These are phyloP conservation scores for Cryptococcus depauperatus DNA, from an alignment of 1,284 basidiomycete genomes.

Conservation along the genomic window DNA sequence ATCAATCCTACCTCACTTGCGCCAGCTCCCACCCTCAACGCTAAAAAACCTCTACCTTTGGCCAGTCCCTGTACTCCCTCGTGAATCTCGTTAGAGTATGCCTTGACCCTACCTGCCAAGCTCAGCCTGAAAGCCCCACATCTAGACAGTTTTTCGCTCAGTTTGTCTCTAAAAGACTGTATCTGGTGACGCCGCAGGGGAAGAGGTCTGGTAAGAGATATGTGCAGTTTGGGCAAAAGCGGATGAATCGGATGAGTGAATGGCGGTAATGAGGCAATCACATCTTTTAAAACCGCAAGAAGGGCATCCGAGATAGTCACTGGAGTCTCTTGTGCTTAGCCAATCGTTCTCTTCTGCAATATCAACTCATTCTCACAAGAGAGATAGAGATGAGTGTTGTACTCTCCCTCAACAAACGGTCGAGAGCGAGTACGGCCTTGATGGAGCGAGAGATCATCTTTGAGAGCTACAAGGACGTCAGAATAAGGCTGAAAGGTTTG, in stretches of 20 bases:
- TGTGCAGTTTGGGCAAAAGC: constrained; percentile 26
- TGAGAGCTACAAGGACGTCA: constrained; percentile 10
- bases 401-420: constrained; percentile 42
- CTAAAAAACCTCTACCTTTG: constrained; percentile 35
- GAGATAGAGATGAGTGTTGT: constrained; percentile 41
- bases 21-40: constrained; percentile 39
- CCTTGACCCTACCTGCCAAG: constrained; percentile 18
- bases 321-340: background rate
- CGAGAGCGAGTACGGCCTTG: constrained; percentile 37
- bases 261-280: constrained; percentile 10
- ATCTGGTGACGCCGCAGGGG: constrained; percentile 37
- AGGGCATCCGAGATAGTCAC: constrained; percentile 18
- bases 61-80: constrained; percentile 25
- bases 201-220: constrained; percentile 43
- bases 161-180: constrained; percentile 14
- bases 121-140: constrained; percentile 17
- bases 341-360: background rate
- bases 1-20: constrained; percentile 20
- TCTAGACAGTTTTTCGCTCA: background rate
- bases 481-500: background rate
- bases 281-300: constrained; percentile 11
- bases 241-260: constrained; percentile 17
- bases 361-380: constrained; percentile 20
- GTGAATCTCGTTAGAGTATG: constrained; percentile 24
- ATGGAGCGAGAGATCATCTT: constrained; percentile 36